A percentile compares a stretch with the other conserved stretches of the same genome.
phyloP scores from a whole-genome alignment of 164 flowering plant genomes.

The Taxillus chinensis region DNA sequence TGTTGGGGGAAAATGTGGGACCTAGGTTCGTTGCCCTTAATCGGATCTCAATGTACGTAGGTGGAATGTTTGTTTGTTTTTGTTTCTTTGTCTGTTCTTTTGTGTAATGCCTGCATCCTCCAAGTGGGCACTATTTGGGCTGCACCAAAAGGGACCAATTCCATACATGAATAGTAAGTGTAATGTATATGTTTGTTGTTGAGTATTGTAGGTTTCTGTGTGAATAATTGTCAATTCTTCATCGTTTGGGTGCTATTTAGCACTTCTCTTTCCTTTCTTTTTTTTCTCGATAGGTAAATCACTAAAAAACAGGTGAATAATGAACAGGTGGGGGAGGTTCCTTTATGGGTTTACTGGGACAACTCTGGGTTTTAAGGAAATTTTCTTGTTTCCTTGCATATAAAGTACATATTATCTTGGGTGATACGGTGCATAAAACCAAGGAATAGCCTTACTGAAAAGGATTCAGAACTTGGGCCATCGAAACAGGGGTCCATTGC shows the following conservation, averaged over 20 bases:
- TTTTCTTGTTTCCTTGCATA: no score
- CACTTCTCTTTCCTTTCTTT: slow-evolving; percentile 22
- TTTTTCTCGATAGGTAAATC: not conserved
- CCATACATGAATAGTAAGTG: no score
- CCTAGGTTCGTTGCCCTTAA: slow-evolving; percentile 29
- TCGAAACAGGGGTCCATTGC: no score
- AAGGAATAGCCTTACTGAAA: no score
- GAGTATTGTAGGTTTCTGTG: slow-evolving; percentile 25
- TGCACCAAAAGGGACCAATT: no score
- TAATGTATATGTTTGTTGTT: not conserved
- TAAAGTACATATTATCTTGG: no score
- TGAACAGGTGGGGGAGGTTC: slow-evolving; percentile 7
- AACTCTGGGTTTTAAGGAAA: not conserved
- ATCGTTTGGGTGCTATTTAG: slow-evolving; percentile 17
- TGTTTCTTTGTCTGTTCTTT: no score
- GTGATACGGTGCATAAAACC: no score
- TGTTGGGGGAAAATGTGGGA: slow-evolving; percentile 33
- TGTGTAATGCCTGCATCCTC: no score
- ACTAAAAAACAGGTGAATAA: slow-evolving; percentile 1
- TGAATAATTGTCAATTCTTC: slow-evolving; percentile 24
- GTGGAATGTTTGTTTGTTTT: not conserved
- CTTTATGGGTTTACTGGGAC: not conserved
- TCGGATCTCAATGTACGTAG: slow-evolving; percentile 32
- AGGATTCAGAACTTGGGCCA: no score
- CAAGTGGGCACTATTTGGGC: no score